Conservation (phyloP, 2,329 filamentous ascomycete genomes). For the Diaporthe amygdali region DNA sequence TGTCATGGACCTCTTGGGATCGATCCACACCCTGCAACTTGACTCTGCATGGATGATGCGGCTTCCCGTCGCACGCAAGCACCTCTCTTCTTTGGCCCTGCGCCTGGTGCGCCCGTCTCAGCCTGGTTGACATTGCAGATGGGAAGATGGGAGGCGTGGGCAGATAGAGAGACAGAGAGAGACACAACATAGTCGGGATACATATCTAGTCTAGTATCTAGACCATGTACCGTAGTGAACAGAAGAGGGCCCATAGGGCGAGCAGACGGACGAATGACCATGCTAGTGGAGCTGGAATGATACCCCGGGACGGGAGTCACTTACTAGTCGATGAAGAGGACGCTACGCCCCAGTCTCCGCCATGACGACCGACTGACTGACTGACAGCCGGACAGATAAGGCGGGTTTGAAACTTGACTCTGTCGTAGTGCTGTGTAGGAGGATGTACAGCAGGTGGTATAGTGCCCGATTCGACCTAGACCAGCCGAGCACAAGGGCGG, state of each 20-base stretch:
- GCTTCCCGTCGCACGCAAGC: background rate
- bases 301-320: constrained; percentile 6
- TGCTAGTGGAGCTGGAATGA: background rate
- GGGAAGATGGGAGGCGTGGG: background rate
- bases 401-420: constrained; percentile 1
- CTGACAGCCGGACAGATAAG: background rate
- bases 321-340: background rate
- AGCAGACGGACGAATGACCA: background rate
- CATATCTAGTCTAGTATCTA: background rate
- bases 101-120: background rate
- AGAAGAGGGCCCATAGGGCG: background rate
- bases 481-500: background rate
- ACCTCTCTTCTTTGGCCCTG: background rate
- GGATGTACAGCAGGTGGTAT: background rate
- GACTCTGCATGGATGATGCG: constrained; percentile 12
- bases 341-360: constrained; percentile 8
- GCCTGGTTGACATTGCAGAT: background rate
- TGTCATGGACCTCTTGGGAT: constrained; percentile 16
- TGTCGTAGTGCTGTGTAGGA: background rate
- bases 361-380: background rate
- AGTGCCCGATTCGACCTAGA: background rate
- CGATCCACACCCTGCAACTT: background rate
- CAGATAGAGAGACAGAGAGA: background rate
- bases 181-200: background rate
- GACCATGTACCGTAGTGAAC: background rate